phyloP scores from a whole-genome alignment of 352 stramenopile genomes.

The Phytophthora crassamura region DNA sequence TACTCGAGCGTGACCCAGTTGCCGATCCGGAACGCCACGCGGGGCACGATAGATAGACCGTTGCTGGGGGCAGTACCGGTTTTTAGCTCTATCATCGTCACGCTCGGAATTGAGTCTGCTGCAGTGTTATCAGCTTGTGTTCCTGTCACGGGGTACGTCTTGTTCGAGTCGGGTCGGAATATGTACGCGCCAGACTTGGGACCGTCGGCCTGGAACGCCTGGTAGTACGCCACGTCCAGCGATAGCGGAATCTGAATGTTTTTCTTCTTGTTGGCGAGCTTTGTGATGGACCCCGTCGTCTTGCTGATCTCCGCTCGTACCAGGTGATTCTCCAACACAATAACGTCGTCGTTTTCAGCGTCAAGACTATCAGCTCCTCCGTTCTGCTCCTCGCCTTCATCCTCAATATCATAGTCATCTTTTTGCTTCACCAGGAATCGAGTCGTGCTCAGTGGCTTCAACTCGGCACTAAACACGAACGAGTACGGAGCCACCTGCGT shows the following conservation, averaged over 20 bases:
- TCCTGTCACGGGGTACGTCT: conserved; percentile 51
- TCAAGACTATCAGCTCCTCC: conserved; percentile 1
- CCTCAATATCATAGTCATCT: neutral
- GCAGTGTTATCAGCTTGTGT: conserved; percentile 10
- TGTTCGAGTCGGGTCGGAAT: conserved; percentile 92
- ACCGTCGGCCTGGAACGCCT: conserved; percentile 55
- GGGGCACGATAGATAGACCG: no score
- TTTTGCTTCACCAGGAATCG: conserved; percentile 65
- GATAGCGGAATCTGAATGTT: conserved; percentile 65
- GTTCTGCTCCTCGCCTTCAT: conserved; percentile 1
- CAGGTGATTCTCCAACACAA: conserved; percentile 71
- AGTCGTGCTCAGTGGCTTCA: conserved; percentile 59
- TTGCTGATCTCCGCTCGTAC: conserved; percentile 62
- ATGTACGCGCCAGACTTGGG: conserved; percentile 97
- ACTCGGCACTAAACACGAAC: conserved; percentile 68
- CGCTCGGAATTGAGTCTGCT: conserved; percentile 15
- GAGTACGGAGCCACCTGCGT: conserved; percentile 62
- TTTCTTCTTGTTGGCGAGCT: conserved; percentile 75
- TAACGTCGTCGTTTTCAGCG: conserved; percentile 24
- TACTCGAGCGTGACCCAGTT: conserved; percentile 93
- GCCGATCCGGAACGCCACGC: conserved; percentile 83
- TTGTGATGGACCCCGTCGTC: conserved; percentile 58
- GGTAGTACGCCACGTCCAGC: conserved; percentile 70
- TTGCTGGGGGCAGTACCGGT: conserved; percentile 31
- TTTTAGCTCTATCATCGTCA: conserved; percentile 58